Conservation (phyloP, 2,329 filamentous ascomycete genomes). For the Zalaria sp. region DNA sequence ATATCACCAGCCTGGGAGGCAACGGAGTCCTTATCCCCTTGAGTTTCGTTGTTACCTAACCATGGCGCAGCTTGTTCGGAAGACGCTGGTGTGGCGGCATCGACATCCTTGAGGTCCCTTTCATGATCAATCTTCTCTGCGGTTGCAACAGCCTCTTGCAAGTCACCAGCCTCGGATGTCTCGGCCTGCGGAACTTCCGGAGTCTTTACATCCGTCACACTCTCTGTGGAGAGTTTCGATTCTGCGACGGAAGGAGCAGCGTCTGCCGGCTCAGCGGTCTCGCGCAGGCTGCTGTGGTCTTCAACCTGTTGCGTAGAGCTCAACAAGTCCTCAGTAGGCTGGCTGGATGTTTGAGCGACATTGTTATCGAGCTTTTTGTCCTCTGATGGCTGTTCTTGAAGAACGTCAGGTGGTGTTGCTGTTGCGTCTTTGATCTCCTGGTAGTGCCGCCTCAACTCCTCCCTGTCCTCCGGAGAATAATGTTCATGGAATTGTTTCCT, state of each 20-base stretch:
- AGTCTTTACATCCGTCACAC: neutral
- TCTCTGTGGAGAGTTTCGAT: too few relatives aligned
- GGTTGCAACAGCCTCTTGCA: neutral
- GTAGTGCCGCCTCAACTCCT: slow-evolving; percentile 3
- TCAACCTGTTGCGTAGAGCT: too few relatives aligned
- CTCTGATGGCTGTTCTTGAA: neutral
- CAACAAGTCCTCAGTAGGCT: too few relatives aligned
- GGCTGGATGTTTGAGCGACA: too few relatives aligned
- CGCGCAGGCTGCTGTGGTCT: too few relatives aligned
- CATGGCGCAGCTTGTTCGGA: neutral
- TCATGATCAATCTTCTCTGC: too few relatives aligned
- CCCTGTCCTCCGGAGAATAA: slow-evolving; percentile 3
- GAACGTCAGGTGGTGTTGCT: neutral
- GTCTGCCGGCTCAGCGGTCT: too few relatives aligned
- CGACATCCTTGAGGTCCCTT: neutral
- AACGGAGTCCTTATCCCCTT: neutral
- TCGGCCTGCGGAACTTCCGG: neutral
- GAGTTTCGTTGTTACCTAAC: neutral
- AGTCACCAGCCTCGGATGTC: neutral
- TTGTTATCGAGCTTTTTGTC: neutral
- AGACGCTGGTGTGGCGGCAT: neutral
- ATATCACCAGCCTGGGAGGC: neutral
- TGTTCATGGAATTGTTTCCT: slow-evolving; percentile 5
- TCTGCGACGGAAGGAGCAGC: too few relatives aligned
- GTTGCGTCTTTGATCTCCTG: slow-evolving; percentile 1